phyloP scores from a whole-genome alignment of 2,329 filamentous ascomycete species.

The Diplodia scrobiculata region DNA sequence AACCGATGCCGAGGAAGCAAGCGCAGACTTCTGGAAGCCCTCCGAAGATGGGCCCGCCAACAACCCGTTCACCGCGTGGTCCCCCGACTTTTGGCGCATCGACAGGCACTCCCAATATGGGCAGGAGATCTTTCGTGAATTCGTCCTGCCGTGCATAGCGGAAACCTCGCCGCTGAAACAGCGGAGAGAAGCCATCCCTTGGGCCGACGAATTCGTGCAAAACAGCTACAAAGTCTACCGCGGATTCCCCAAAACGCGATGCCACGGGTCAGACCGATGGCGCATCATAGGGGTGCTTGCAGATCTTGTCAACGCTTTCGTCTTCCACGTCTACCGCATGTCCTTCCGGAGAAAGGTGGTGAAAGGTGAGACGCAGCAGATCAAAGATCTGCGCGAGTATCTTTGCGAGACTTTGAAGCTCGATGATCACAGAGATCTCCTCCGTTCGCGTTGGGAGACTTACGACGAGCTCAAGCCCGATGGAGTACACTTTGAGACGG shows the following conservation, averaged over 20 bases:
- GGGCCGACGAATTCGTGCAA: neutral
- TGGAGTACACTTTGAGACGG: neutral
- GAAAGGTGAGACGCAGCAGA: neutral
- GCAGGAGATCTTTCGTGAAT: neutral
- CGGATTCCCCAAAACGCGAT: neutral
- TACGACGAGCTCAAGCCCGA: neutral
- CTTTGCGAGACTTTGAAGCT: neutral
- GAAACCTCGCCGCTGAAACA: neutral
- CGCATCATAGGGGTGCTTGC: neutral
- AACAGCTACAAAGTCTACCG: neutral
- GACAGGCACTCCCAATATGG: neutral
- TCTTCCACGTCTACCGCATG: neutral
- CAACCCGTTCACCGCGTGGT: neutral
- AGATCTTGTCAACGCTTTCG: neutral
- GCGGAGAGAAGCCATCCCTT: neutral
- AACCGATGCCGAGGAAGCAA: neutral
- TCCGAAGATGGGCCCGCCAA: neutral
- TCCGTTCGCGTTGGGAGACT: neutral
- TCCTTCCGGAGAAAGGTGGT: neutral
- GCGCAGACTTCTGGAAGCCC: neutral
- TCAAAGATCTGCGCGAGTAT: neutral
- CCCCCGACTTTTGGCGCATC: neutral
- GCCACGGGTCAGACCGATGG: too few relatives aligned
- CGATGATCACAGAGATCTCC: neutral
- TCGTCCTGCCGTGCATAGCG: neutral